These are phyloP conservation scores for Daphne laureola DNA, from an alignment of 441 rosid species.

Conservation along the genomic window DNA sequence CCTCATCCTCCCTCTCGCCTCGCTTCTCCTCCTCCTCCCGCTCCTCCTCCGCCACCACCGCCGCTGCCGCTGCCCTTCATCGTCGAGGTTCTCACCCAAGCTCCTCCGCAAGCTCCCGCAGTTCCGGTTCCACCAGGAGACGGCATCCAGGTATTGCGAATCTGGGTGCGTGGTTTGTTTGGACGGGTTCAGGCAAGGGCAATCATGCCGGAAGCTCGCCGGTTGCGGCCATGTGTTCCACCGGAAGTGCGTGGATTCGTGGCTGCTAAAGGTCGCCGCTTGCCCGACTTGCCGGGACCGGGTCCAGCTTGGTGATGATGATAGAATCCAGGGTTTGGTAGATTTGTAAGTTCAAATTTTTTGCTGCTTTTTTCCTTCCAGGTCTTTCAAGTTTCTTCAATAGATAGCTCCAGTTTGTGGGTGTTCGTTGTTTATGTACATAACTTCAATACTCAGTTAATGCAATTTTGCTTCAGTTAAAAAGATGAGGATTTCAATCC, in stretches of 20 bases:
- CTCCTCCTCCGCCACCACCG: constrained; percentile 33
- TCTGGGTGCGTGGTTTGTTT: constrained; percentile 15
- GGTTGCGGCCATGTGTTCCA: constrained; percentile 15
- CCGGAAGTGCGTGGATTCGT: constrained; percentile 13
- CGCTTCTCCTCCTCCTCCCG: constrained; percentile 40
- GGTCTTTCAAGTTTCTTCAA: too few relatives aligned
- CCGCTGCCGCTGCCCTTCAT: constrained; percentile 20
- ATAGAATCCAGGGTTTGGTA: constrained; percentile 8
- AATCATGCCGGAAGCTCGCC: constrained; percentile 6
- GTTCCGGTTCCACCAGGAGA: constrained; percentile 32
- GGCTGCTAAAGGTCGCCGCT: constrained; percentile 9
- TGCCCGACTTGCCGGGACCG: constrained; percentile 9
- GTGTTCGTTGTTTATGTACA: background rate
- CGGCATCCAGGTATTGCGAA: constrained; percentile 3
- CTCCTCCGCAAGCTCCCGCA: constrained; percentile 52
- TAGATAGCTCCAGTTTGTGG: background rate
- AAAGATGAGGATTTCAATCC: too few relatives aligned
- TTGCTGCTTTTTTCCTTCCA: background rate
- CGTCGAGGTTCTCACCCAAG: constrained; percentile 35
- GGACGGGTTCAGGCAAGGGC: constrained; percentile 14
- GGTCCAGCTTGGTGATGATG: background rate
- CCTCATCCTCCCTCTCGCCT: constrained; percentile 46
- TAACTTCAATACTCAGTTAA: too few relatives aligned
- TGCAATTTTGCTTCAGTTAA: too few relatives aligned
- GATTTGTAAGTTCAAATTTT: constrained; percentile 11